Conservation (phyloP, 2,329 filamentous ascomycete genomes). For the Cordyceps pruinosa region DNA sequence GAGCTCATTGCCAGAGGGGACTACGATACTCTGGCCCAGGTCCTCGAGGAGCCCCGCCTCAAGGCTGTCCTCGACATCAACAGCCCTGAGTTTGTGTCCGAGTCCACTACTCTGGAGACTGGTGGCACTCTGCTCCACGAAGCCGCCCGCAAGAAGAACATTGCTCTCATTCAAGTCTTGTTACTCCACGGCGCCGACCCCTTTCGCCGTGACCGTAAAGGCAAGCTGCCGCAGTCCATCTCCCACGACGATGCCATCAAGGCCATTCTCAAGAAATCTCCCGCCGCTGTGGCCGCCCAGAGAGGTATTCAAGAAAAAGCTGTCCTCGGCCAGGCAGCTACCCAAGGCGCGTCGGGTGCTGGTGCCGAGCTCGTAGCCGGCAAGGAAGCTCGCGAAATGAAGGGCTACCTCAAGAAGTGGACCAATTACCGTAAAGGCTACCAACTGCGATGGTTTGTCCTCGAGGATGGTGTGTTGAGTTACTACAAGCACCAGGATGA, state of each 20-base stretch:
- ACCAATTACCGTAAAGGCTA: constrained; percentile 98
- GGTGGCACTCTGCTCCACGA: constrained; percentile 94
- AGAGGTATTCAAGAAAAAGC: constrained; percentile 95
- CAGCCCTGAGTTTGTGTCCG: constrained; percentile 78
- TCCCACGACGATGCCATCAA: constrained; percentile 90
- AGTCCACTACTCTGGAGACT: constrained; percentile 65
- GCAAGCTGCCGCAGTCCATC: constrained; percentile 90
- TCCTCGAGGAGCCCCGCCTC: constrained; percentile 78
- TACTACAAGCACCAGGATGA: constrained; percentile 99
- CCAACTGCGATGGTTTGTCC: constrained; percentile 93
- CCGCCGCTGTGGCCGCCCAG: constrained; percentile 88
- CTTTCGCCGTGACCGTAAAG: constrained; percentile 89
- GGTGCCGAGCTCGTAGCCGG: constrained; percentile 59
- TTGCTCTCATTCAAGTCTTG: constrained; percentile 79
- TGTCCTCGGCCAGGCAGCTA: constrained; percentile 69
- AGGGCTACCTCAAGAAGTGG: constrained; percentile 98
- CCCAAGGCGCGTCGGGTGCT: constrained; percentile 46
- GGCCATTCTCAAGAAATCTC: constrained; percentile 86
- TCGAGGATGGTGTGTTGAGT: constrained; percentile 93
- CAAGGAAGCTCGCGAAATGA: constrained; percentile 92
- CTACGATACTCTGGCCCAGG: constrained; percentile 69
- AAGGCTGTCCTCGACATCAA: constrained; percentile 90
- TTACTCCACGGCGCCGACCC: constrained; percentile 93
- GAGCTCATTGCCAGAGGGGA: constrained; percentile 64
- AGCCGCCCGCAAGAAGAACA: constrained; percentile 76